Conservation (phyloP, 768 basidiomycete species). For the Lentinula sp. region DNA sequence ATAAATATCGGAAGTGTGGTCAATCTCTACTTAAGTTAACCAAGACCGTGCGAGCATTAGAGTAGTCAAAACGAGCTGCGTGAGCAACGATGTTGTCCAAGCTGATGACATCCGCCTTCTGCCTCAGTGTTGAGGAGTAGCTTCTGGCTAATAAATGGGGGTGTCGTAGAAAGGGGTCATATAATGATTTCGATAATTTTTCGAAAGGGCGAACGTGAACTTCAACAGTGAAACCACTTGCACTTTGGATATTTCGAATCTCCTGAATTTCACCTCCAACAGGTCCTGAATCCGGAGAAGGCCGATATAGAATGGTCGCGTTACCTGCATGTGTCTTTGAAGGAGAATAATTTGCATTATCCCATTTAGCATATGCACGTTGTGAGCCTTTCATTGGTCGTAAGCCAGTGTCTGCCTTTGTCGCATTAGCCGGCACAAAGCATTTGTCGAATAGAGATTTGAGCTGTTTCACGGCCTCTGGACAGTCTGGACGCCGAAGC, state of each 20-base stretch:
- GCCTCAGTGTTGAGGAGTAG: neutral
- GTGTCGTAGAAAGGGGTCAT: neutral
- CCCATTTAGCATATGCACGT: neutral
- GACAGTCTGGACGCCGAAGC: conserved; percentile 14
- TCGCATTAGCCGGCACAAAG: neutral
- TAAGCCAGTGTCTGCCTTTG: neutral
- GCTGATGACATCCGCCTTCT: neutral
- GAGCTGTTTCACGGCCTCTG: conserved; percentile 12
- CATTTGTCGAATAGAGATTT: conserved; percentile 15
- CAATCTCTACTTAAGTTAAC: neutral
- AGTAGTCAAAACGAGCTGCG: neutral
- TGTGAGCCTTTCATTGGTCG: neutral
- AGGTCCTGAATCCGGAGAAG: neutral
- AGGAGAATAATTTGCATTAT: neutral
- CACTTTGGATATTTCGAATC: neutral
- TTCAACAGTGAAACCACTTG: neutral
- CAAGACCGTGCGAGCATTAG: neutral
- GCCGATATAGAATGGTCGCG: neutral
- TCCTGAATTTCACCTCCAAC: neutral
- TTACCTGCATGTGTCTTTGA: neutral
- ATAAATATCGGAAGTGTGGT: neutral
- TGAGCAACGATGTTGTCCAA: neutral
- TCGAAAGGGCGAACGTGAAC: neutral
- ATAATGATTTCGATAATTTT: neutral
- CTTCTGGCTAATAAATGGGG: neutral